Percentiles rank a stretch among this genome's conserved stretches.
Evolutionary conservation across 768 basidiomycete species (phyloP).

Genomic region (Termitomyces sp.): DNA sequence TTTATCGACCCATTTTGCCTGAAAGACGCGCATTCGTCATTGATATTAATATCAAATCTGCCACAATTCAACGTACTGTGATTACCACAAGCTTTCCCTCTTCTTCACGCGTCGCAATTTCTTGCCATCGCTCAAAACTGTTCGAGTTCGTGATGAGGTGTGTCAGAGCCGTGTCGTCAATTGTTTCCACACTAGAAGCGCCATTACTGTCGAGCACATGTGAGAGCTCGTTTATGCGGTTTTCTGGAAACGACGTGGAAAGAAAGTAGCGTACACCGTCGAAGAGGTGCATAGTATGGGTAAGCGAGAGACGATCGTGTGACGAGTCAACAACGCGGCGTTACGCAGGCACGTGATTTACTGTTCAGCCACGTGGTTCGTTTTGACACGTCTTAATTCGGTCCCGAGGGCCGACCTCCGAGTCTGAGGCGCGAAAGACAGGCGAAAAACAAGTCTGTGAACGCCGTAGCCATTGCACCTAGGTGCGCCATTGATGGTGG

Average conservation of each 20-base stretch:
- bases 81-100: slow-evolving; percentile 31
- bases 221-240: slow-evolving; percentile 42
- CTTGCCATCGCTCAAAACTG: slow-evolving; percentile 55
- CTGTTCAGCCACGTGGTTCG: not conserved
- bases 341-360: slow-evolving; percentile 7
- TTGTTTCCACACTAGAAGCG: slow-evolving; percentile 31
- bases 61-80: slow-evolving; percentile 28
- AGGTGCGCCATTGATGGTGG: too few relatives aligned
- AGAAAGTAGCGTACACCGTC: slow-evolving; percentile 45
- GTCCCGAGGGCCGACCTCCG: too few relatives aligned
- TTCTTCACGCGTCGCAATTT: slow-evolving; percentile 27
- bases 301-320: slow-evolving; percentile 1
- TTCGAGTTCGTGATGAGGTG: slow-evolving; percentile 59
- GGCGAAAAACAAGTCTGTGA: too few relatives aligned
- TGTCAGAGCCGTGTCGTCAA: slow-evolving; percentile 39
- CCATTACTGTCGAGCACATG: slow-evolving; percentile 54
- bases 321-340: slow-evolving; percentile 18
- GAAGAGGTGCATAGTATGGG: slow-evolving; percentile 30
- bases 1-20: slow-evolving; percentile 72
- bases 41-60: not conserved
- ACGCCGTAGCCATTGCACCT: too few relatives aligned
- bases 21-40: slow-evolving; percentile 12
- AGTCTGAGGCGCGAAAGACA: too few relatives aligned
- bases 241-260: slow-evolving; percentile 44
- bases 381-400: not conserved